Conservation (phyloP, 305 asterid genomes). For the Caryopteris hybrid region DNA sequence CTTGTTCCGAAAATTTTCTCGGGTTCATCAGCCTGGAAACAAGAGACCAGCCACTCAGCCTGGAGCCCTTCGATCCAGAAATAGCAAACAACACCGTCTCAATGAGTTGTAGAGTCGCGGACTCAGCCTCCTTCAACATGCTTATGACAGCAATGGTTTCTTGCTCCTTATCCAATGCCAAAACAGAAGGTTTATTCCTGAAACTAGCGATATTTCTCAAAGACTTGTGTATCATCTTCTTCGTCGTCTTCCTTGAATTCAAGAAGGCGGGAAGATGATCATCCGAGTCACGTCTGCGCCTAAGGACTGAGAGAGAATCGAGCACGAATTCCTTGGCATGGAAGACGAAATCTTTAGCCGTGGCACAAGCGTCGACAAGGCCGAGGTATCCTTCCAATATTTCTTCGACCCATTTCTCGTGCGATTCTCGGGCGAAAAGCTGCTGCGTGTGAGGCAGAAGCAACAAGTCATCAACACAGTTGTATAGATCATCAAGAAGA, state of each 20-base stretch:
- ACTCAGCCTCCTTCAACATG: conserved; percentile 35
- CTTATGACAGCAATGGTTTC: conserved; percentile 29
- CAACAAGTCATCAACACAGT: conserved; percentile 21
- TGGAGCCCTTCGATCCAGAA: conserved; percentile 14
- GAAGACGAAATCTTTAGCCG: conserved; percentile 28
- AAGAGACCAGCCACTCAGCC: conserved; percentile 25
- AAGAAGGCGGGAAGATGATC: conserved; percentile 18
- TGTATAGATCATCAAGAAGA: conserved; percentile 17
- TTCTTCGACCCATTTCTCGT: conserved; percentile 25
- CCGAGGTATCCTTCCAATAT: conserved; percentile 36
- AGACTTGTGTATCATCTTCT: conserved; percentile 31
- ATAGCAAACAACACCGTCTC: conserved; percentile 27
- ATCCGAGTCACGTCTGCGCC: conserved; percentile 25
- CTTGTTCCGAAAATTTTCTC: neutral
- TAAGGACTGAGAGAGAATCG: conserved; percentile 28
- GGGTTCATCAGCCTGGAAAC: conserved; percentile 27
- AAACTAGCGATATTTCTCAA: conserved; percentile 17
- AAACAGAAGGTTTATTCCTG: conserved; percentile 5
- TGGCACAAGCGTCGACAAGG: conserved; percentile 37
- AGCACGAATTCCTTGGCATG: conserved; percentile 19
- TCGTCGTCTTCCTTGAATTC: conserved; percentile 16
- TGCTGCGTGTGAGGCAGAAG: conserved; percentile 30
- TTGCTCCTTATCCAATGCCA: conserved; percentile 19
- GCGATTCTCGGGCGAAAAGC: conserved; percentile 20
- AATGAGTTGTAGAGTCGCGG: conserved; percentile 20